phyloP scores from a whole-genome alignment of 2,329 filamentous ascomycete genomes.

The Hypomyces perniciosus region DNA sequence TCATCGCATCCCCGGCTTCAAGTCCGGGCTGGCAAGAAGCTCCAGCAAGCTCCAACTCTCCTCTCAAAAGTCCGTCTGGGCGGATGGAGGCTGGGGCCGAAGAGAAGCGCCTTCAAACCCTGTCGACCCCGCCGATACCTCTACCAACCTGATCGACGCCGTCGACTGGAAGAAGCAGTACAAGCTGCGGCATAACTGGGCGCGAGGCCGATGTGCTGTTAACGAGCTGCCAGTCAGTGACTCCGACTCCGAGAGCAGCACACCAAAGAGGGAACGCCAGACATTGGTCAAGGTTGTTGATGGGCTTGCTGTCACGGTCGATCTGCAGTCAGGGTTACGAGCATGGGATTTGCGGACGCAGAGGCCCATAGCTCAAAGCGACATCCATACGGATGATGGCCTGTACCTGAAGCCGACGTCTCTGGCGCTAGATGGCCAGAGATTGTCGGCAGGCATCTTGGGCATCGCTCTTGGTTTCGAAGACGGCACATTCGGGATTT shows the following conservation, averaged over 20 bases:
- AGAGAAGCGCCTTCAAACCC: slow-evolving; percentile 30
- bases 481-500: slow-evolving; percentile 67
- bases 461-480: slow-evolving; percentile 64
- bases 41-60: slow-evolving; percentile 39
- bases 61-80: slow-evolving; percentile 39
- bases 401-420: slow-evolving; percentile 47
- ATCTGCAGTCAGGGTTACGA: slow-evolving; percentile 61
- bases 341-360: slow-evolving; percentile 70
- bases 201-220: slow-evolving; percentile 71
- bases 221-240: slow-evolving; percentile 62
- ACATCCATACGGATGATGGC: slow-evolving; percentile 24
- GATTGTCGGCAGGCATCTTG: slow-evolving; percentile 37
- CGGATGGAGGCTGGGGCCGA: slow-evolving; percentile 34
- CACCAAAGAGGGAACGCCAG: slow-evolving; percentile 29
- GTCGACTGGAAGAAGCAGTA: slow-evolving; percentile 87
- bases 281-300: slow-evolving; percentile 75
- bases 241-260: slow-evolving; percentile 25
- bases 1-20: slow-evolving; percentile 64
- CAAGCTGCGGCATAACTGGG: slow-evolving; percentile 86
- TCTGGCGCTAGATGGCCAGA: slow-evolving; percentile 57
- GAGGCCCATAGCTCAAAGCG: slow-evolving; percentile 48
- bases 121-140: slow-evolving; percentile 46
- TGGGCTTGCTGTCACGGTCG: slow-evolving; percentile 72
- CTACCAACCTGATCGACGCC: slow-evolving; percentile 21
- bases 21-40: slow-evolving; percentile 25